phyloP scores from a whole-genome alignment of 2,329 filamentous ascomycete species.

The Aureobasidium sp. region DNA sequence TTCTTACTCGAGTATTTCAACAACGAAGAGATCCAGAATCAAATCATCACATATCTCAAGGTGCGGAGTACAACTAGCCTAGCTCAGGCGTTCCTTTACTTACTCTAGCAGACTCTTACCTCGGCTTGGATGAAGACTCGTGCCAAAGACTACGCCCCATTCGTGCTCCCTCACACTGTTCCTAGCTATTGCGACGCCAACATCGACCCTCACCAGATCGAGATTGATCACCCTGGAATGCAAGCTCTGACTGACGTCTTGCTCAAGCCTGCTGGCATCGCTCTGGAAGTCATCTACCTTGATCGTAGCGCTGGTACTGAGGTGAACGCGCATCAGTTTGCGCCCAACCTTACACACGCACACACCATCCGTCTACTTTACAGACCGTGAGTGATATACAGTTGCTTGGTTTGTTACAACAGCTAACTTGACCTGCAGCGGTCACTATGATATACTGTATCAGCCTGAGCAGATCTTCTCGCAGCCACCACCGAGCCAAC shows the following conservation, averaged over 20 bases:
- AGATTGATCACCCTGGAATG: conserved; percentile 88
- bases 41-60: conserved; percentile 77
- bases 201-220: conserved; percentile 68
- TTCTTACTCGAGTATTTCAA: conserved; percentile 65
- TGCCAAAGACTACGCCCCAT: conserved; percentile 61
- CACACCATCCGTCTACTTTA: conserved; percentile 54
- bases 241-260: conserved; percentile 70
- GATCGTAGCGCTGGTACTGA: conserved; percentile 74
- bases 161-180: conserved; percentile 56
- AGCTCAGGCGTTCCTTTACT: background rate
- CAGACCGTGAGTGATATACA: conserved; percentile 48
- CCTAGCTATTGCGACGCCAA: conserved; percentile 61
- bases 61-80: conserved; percentile 30
- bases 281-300: conserved; percentile 83
- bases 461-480: conserved; percentile 48
- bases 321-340: conserved; percentile 65
- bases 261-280: conserved; percentile 69
- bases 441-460: conserved; percentile 94
- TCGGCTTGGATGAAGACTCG: conserved; percentile 78
- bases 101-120: conserved; percentile 59
- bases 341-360: conserved; percentile 33
- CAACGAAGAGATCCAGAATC: conserved; percentile 56
- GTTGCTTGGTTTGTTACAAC: background rate
- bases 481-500: conserved; percentile 24
- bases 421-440: conserved; percentile 38